Base-by-base conservation (phyloP, 139 green algal genomes). In the Zygnema cylindricum region DNA sequence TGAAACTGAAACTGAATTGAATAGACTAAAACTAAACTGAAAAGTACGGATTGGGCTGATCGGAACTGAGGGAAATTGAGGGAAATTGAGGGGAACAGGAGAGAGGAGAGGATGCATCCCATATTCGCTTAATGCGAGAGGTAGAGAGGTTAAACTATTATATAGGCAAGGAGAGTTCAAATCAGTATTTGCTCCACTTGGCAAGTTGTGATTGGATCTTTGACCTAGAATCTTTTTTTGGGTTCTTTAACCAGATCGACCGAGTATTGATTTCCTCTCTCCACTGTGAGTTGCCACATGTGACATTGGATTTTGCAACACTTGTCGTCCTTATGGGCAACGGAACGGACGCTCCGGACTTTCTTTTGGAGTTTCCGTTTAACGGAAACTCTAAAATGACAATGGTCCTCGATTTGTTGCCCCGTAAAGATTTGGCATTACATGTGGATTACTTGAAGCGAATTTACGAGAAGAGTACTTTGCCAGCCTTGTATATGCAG, bases 341-440 rank as follows among this genome's bases (percentile, higher is more conserved):
- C 1, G 32, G 32, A 35, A 84, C 83, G 22, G 83, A 88, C 32
- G 39, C 83, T 43, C 83, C 83, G 43, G 63, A 88, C 54, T 69
- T 88, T 1, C 32, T 88, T n/a, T 54, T 88, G 1, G 83, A 88
- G 32, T 88, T 88, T 35, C 54, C 71, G 42, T 83, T 88, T 57
- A 69, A 42, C 11, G 83, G 83, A 73, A 42, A 57, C 1, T 38
- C 78, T 3, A 41, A 43, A 41, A 16, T 84, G 77, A 84, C 77
- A 3, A 57, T 41, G 41, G n/a, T 84, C 21, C 11, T 39, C 2
- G 77, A 84, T 54, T 3, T 41, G 40, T 33, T 84, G 77, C 77
- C 77, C 22, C 77, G 77, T 21, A 49, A 55, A 3, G 77, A 84
- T 54, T 33, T 84, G 77, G 16, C 77, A 33, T 54, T 39, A 32